Evolutionary conservation across 176 grass and related monocot genomes (phyloP), one percentile per base, ranked within the genome.

Genomic region (Oryza punctata): DNA sequence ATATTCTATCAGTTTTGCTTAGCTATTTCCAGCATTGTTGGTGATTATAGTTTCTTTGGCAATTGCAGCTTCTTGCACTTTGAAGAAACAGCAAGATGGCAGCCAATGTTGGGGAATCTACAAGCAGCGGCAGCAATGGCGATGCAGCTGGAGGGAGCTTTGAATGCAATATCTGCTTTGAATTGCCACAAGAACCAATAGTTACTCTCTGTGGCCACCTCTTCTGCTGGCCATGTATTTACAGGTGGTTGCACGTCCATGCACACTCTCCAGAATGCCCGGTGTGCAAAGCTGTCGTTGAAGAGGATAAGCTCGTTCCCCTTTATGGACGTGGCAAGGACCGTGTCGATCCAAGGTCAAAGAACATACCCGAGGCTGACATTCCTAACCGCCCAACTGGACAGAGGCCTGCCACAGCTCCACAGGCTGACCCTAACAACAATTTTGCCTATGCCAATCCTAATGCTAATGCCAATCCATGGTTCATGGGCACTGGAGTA

Each of bases 91-190:
- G 2, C 29, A 70, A 89, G 28, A 94, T 94, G 92, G 79, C 87
- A 40, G 52, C 89, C 23, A 87, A 89, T 23, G 90, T 89, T 38
- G 81, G 84, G 12, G 89, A 87, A 82, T 94, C 92, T 0, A 82
- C 78, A 0, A 87, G 81, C 1, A n/a, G 72, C 18, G 84, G 84
- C 59, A 81, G 84, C 86, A 91, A 69, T 45, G 65, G 78, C 3
- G 85, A 83, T 54, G 65, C 85, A 19, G 84, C 88, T 72, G 75
- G 84, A 0, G 92, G 88, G 7, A 91, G 87, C 75, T 98, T 98
- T 12, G 90, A 94, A 65, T 95, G 96, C 77, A 98, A 98, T 75
- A 98, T 98, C 50, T 98, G 96, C 87, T 98, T 98, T 54, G 96
- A 98, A 82, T 60, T 93, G 30, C 90, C 96, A 16, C 96, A 95